phyloP scores from a whole-genome alignment of 2,329 filamentous ascomycete species.

The Cadophora sp. region DNA sequence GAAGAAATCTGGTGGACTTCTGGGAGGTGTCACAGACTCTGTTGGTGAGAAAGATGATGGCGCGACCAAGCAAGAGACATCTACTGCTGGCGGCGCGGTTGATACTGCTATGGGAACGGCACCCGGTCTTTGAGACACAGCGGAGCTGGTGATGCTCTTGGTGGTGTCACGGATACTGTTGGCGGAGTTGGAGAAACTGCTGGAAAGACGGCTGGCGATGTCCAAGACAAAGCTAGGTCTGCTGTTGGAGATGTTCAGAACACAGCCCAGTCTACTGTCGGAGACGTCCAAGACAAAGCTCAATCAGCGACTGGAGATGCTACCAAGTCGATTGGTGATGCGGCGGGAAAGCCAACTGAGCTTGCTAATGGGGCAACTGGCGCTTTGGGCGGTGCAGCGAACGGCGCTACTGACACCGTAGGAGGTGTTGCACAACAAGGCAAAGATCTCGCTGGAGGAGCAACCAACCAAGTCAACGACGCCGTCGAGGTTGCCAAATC shows the following conservation, averaged over 20 bases:
- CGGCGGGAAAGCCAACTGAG: constrained; percentile 16
- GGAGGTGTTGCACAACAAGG: not conserved
- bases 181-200: constrained; percentile 25
- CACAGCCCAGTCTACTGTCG: constrained; percentile 19
- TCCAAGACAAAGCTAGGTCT: constrained; percentile 16
- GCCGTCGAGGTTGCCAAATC: constrained; percentile 12
- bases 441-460: constrained; percentile 15
- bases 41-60: constrained; percentile 14
- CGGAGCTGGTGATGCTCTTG: constrained; percentile 16
- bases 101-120: not conserved
- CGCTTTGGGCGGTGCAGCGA: constrained; percentile 12
- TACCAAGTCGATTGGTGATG: not conserved
- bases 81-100: constrained; percentile 19
- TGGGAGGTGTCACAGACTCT: constrained; percentile 21
- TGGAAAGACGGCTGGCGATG: constrained; percentile 11
- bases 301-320: constrained; percentile 13
- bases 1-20: constrained; percentile 11
- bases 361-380: constrained; percentile 19
- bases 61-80: constrained; percentile 16
- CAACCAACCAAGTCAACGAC: constrained; percentile 4
- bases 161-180: constrained; percentile 14
- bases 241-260: constrained; percentile 21
- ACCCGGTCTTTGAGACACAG: constrained; percentile 12
- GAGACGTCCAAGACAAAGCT: constrained; percentile 8
- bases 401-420: constrained; percentile 16